Evolutionary conservation across 805 yeast species (phyloP).

Genomic region (Candida sanyiensis): DNA sequence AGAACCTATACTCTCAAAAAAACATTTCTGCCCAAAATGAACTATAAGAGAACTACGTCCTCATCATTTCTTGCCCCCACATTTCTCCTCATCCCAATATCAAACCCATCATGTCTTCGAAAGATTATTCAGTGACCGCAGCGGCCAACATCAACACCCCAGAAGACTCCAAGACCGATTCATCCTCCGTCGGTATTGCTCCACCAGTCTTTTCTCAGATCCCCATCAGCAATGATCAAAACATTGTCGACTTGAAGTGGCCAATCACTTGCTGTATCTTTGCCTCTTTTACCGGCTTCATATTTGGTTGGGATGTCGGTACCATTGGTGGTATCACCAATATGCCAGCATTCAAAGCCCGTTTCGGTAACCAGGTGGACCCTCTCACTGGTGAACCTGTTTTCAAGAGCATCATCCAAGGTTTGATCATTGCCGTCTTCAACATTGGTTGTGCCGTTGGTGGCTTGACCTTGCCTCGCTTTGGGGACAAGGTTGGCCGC

Average conservation of each 20-base stretch:
- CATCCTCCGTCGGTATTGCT: no score
- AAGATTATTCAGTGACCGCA: no score
- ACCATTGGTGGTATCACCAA: slow-evolving; percentile 68
- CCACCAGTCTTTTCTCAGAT: no score
- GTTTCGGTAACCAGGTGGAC: slow-evolving; percentile 43
- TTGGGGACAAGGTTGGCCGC: slow-evolving; percentile 58
- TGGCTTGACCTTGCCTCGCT: slow-evolving; percentile 50
- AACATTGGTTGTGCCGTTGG: slow-evolving; percentile 70
- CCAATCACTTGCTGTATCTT: slow-evolving; percentile 25
- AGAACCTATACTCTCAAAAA: no score
- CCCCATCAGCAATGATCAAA: no score
- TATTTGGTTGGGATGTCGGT: slow-evolving; percentile 76
- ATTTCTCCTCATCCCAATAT: no score
- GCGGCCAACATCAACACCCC: no score
- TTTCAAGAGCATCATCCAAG: slow-evolving; percentile 43
- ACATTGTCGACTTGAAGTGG: slow-evolving; percentile 4
- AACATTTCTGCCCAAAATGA: no score
- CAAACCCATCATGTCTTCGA: no score
- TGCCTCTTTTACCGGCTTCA: slow-evolving; percentile 65
- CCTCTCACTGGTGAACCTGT: slow-evolving; percentile 33
- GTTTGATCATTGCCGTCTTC: slow-evolving; percentile 51
- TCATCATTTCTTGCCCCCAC: no score
- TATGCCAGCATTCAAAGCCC: slow-evolving; percentile 47
- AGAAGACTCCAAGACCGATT: no score
- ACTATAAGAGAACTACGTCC: no score